Evolutionary conservation across 164 flowering plant genomes (phyloP), one percentile per base, ranked within the genome.

Genomic region (Malania oleifera): DNA sequence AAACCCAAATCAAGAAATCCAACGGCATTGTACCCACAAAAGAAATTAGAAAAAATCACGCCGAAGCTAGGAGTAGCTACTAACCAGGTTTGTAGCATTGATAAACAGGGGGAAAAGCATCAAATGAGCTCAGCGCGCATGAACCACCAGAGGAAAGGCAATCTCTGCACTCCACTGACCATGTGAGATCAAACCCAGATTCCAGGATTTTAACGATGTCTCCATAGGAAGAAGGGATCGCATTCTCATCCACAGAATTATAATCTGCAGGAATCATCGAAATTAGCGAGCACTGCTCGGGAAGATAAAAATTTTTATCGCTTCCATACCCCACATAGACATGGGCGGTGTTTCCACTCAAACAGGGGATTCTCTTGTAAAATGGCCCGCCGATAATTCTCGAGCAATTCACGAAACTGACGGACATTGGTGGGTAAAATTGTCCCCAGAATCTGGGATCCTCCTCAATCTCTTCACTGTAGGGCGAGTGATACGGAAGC

Each of bases 111-210:
- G 34, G 22, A 5, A n/a, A n/a, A n/a, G 26, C 9, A 3, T 27
- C 50, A 8, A 15, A 37, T 19, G 34, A 46, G 17, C 9, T 10
- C 1, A 58, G 0, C 0, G 4, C 23, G 50, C 66, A 62, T 5
- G 46, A 31, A 15, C 38, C 49, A 50, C 57, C 66, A 51, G 20
- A 25, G 4, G 3, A 19, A 17, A 14, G 40, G 35, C 63, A 63
- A 49, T 63, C 61, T 34, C 60, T 19, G 40, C 68, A 64, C 26
- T 57, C 67, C 27, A 67, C 31, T 1, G 56, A 53, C 67, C 72
- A 63, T 3, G 20, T 28, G 29, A 68, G 41, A 40, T 63, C 57
- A 12, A 68, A 63, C n/a, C 72, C 72, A 1, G 38, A 23, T 40
- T 54, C 52, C 37, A 58, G 37, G 2, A 55, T 7, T 26, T 40